phyloP scores from a whole-genome alignment of 1,284 basidiomycete genomes.

The Cryptococcus deneoformans region DNA sequence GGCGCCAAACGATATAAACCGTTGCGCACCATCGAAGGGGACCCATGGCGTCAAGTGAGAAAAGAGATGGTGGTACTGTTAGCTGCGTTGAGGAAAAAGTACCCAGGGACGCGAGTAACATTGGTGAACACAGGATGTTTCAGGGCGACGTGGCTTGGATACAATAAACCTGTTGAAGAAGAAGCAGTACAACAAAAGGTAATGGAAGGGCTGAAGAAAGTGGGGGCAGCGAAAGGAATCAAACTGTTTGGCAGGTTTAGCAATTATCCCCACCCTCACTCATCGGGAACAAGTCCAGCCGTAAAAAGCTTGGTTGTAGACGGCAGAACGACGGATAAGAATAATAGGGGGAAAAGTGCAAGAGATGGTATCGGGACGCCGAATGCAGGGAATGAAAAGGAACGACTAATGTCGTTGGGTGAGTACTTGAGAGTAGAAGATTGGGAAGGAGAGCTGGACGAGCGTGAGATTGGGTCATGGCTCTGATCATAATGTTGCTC shows the following conservation, averaged over 20 bases:
- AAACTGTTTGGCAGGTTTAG: neutral
- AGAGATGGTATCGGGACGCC: neutral
- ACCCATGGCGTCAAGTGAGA: neutral
- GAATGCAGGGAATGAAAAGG: neutral
- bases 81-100: neutral
- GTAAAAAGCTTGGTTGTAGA: too few relatives aligned
- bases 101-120: neutral
- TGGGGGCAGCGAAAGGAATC: neutral
- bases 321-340: too few relatives aligned
- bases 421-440: neutral
- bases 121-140: conserved; percentile 1
- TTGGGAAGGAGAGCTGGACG: conserved; percentile 1
- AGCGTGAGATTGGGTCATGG: neutral
- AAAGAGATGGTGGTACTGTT: neutral
- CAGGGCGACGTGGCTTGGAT: neutral
- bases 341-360: too few relatives aligned
- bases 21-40: neutral
- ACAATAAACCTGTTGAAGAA: neutral
- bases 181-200: neutral
- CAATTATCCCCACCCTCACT: neutral
- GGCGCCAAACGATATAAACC: neutral
- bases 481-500: neutral
- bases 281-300: too few relatives aligned
- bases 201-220: neutral
- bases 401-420: neutral